These are phyloP conservation scores for Saussurea involucrata DNA, from an alignment of 129 eudicot species.

Conservation along the genomic window DNA sequence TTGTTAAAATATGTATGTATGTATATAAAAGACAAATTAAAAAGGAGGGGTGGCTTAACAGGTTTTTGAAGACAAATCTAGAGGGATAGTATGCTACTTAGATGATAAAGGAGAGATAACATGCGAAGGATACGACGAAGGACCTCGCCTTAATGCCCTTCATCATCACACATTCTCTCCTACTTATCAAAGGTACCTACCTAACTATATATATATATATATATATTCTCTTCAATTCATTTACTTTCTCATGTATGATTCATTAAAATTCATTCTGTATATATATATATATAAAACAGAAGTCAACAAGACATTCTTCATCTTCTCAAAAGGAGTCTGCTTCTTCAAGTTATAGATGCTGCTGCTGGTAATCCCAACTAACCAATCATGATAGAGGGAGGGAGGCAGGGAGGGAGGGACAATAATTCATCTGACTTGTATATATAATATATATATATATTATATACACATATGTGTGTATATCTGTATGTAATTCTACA, in stretches of 20 bases:
- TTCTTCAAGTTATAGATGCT: constrained; percentile 28
- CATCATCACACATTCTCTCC: constrained; percentile 25
- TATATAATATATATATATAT: background rate
- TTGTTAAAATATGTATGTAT: background rate
- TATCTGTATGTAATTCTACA: background rate
- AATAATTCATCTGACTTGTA: constrained; percentile 22
- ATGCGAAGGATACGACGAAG: constrained; percentile 89
- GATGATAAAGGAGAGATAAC: constrained; percentile 74
- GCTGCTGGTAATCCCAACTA: constrained; percentile 15
- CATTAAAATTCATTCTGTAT: background rate
- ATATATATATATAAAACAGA: constrained; percentile 1
- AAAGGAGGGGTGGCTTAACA: background rate
- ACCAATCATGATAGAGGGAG: background rate
- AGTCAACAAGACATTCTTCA: constrained; percentile 28
- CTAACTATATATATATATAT: background rate
- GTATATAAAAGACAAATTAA: background rate
- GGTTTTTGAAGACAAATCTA: constrained; percentile 71
- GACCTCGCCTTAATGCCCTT: constrained; percentile 48
- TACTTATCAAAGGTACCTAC: constrained; percentile 32
- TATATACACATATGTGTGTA: background rate
- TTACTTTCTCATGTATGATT: background rate
- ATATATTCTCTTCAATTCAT: background rate
- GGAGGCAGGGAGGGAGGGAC: constrained; percentile 1
- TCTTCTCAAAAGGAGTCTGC: constrained; percentile 37
- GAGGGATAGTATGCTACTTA: constrained; percentile 65